Evolutionary conservation across 192 early-diverging fungal genomes (phyloP).

Genomic region (Coemansia sp.): DNA sequence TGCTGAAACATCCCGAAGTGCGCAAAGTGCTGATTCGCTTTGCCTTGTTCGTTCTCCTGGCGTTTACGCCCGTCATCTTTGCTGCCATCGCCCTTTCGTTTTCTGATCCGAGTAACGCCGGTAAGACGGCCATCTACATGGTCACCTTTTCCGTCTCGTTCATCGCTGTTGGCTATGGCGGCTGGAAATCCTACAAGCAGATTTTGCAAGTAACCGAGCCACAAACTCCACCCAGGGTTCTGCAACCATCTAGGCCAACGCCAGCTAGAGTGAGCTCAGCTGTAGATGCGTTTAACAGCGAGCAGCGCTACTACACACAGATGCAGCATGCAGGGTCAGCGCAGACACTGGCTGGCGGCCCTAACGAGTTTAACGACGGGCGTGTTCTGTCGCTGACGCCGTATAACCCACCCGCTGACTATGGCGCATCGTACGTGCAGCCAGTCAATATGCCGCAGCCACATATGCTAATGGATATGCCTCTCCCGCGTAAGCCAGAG

Average conservation of each 20-base stretch:
- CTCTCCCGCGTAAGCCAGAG: conserved; percentile 3
- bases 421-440: not conserved
- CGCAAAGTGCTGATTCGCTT: conserved; percentile 11
- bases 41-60: conserved; percentile 11
- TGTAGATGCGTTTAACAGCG: conserved; percentile 32
- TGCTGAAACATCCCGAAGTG: conserved; percentile 15
- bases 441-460: not conserved
- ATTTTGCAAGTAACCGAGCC: conserved; percentile 15
- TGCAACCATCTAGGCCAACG: not conserved
- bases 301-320: conserved; percentile 26
- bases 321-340: not conserved
- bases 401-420: conserved; percentile 1
- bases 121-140: conserved; percentile 40
- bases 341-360: not conserved
- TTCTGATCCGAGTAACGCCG: conserved; percentile 19
- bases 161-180: conserved; percentile 34
- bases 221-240: not conserved
- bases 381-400: conserved; percentile 11
- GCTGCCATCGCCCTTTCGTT: conserved; percentile 39
- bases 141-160: conserved; percentile 27
- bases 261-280: conserved; percentile 11
- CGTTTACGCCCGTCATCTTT: conserved; percentile 43
- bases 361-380: not conserved
- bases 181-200: conserved; percentile 20
- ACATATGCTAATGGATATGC: conserved; percentile 9